These are phyloP conservation scores for Podaxis sp. DNA, from an alignment of 768 basidiomycete genomes.

Conservation along the genomic window DNA sequence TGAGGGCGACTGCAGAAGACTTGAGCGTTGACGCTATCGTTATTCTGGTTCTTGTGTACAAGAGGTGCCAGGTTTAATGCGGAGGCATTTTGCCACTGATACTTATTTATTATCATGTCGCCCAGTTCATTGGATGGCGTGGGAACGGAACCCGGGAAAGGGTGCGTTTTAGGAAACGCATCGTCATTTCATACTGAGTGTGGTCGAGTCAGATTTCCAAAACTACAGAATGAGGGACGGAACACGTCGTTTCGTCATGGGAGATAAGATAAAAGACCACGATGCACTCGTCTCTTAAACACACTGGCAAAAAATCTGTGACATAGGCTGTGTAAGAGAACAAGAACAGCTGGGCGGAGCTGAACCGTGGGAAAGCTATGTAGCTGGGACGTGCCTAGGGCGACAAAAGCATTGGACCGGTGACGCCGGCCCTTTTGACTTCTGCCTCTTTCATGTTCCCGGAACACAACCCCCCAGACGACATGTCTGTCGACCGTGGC, in stretches of 20 bases:
- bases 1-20: too few relatives aligned
- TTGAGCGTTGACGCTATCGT: too few relatives aligned
- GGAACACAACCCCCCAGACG: slow-evolving; percentile 4
- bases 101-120: too few relatives aligned
- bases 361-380: slow-evolving; percentile 15
- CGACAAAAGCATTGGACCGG: slow-evolving; percentile 7
- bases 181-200: not conserved
- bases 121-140: not conserved
- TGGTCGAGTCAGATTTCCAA: slow-evolving; percentile 13
- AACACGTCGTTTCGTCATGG: not conserved
- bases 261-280: slow-evolving; percentile 11
- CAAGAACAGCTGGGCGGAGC: not conserved
- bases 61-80: too few relatives aligned
- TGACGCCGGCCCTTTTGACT: slow-evolving; percentile 4
- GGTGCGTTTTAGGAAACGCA: not conserved
- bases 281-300: not conserved
- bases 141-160: not conserved
- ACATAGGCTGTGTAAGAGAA: not conserved
- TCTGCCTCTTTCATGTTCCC: slow-evolving; percentile 7
- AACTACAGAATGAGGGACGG: slow-evolving; percentile 2
- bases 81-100: too few relatives aligned
- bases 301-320: not conserved
- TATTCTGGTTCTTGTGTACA: too few relatives aligned
- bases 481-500: slow-evolving; percentile 6
- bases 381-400: not conserved